A percentile compares a stretch with the other conserved stretches of the same genome.
phyloP scores from a whole-genome alignment of 352 stramenopile genomes.

The Nothophytophthora sp. region DNA sequence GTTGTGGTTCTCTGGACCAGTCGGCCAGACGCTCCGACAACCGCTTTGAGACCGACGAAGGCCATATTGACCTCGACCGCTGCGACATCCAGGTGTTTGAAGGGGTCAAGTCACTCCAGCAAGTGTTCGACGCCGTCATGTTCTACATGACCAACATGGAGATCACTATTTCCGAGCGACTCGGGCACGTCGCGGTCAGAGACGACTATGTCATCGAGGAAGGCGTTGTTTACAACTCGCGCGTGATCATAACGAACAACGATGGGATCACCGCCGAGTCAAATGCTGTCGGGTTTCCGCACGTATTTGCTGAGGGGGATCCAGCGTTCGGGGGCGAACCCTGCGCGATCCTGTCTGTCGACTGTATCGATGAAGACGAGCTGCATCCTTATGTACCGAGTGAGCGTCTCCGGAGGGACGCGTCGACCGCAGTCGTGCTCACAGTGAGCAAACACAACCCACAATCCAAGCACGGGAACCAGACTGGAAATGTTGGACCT shows the following conservation, averaged over 20 bases:
- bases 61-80: slow-evolving; percentile 19
- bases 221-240: slow-evolving; percentile 13
- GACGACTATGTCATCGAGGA: slow-evolving; percentile 31
- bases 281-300: slow-evolving; percentile 15
- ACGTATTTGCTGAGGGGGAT: slow-evolving; percentile 8
- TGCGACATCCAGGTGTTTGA: slow-evolving; percentile 23
- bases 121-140: slow-evolving; percentile 25
- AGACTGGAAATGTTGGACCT: too few species aligned
- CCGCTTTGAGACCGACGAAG: slow-evolving; percentile 20
- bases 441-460: slow-evolving; percentile 1
- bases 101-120: slow-evolving; percentile 8
- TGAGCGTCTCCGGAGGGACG: slow-evolving; percentile 22
- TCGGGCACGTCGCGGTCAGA: slow-evolving; percentile 24
- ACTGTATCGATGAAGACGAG: slow-evolving; percentile 32
- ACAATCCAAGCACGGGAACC: background rate
- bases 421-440: slow-evolving; percentile 15
- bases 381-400: slow-evolving; percentile 32
- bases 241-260: slow-evolving; percentile 2
- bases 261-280: slow-evolving; percentile 6
- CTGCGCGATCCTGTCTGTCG: slow-evolving; percentile 12
- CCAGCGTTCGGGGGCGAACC: background rate
- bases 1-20: background rate
- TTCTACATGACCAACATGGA: slow-evolving; percentile 31
- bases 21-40: slow-evolving; percentile 10
- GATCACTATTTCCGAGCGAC: slow-evolving; percentile 29